Percentiles rank a stretch among this genome's conserved stretches.
These are phyloP conservation scores for Kwoniella dejecticola DNA, from an alignment of 768 basidiomycete genomes.

Conservation along the genomic window DNA sequence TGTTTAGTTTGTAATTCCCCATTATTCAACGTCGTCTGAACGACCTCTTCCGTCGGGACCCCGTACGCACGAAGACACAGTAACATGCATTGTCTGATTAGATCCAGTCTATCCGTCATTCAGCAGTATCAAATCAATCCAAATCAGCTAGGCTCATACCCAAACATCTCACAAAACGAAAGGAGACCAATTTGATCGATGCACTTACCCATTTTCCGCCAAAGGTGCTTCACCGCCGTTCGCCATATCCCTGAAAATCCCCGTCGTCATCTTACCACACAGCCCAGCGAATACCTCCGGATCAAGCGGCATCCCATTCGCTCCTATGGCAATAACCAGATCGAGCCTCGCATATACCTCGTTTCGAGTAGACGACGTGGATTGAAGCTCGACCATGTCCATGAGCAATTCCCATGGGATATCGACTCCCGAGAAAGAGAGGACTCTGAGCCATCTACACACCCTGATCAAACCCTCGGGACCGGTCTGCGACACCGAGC, in stretches of 20 bases:
- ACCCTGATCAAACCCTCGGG: conserved; percentile 28
- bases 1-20: conserved; percentile 18
- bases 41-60: conserved; percentile 24
- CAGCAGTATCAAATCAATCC: background rate
- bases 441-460: conserved; percentile 41
- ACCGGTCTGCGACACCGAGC: conserved; percentile 12
- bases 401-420: conserved; percentile 33
- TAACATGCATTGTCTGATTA: conserved; percentile 20
- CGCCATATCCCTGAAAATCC: conserved; percentile 12
- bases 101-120: conserved; percentile 8
- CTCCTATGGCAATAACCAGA: conserved; percentile 36
- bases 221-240: background rate
- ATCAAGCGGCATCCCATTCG: conserved; percentile 27
- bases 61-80: conserved; percentile 34
- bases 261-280: conserved; percentile 19
- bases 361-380: conserved; percentile 4
- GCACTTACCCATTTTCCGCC: conserved; percentile 7
- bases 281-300: conserved; percentile 23
- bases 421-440: conserved; percentile 41
- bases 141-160: background rate
- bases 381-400: conserved; percentile 25
- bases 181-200: no score
- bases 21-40: conserved; percentile 7
- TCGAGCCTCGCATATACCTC: conserved; percentile 26
- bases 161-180: background rate